phyloP scores from a whole-genome alignment of 306 rosid species.

The Cucurbita maxima region DNA sequence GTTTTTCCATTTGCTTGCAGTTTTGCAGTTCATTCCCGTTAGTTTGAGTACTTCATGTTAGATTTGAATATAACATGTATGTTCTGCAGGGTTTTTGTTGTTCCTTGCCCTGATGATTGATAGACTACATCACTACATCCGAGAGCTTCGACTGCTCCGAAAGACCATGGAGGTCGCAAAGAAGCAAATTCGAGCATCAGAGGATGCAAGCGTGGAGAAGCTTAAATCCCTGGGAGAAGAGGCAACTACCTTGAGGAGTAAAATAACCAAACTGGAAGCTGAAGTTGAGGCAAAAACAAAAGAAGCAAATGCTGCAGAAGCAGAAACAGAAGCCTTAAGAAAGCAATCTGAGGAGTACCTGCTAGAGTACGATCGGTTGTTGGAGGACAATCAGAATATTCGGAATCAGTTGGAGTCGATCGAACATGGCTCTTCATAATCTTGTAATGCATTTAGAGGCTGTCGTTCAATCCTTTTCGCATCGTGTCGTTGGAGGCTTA shows the following conservation, averaged over 20 bases:
- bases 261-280: conserved; percentile 47
- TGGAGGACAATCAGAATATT: conserved; percentile 70
- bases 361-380: conserved; percentile 73
- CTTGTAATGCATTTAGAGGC: conserved; percentile 18
- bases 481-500: background rate
- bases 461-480: background rate
- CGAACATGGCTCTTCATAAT: conserved; percentile 31
- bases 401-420: conserved; percentile 52
- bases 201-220: conserved; percentile 43
- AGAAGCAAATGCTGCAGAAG: conserved; percentile 38
- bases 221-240: conserved; percentile 48
- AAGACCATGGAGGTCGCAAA: conserved; percentile 82
- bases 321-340: conserved; percentile 61
- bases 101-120: conserved; percentile 81
- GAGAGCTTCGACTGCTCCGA: conserved; percentile 78
- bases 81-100: conserved; percentile 56
- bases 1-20: background rate
- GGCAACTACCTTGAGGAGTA: conserved; percentile 27
- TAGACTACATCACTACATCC: conserved; percentile 75
- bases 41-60: background rate
- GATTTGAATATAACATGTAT: background rate
- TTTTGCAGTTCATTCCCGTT: background rate
- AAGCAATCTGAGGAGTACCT: conserved; percentile 81
- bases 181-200: conserved; percentile 65
- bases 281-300: conserved; percentile 34